Percentiles rank a stretch among this genome's conserved stretches.
phyloP scores from a whole-genome alignment of 2,329 filamentous ascomycete genomes.

The Dothideomycetes sp. region DNA sequence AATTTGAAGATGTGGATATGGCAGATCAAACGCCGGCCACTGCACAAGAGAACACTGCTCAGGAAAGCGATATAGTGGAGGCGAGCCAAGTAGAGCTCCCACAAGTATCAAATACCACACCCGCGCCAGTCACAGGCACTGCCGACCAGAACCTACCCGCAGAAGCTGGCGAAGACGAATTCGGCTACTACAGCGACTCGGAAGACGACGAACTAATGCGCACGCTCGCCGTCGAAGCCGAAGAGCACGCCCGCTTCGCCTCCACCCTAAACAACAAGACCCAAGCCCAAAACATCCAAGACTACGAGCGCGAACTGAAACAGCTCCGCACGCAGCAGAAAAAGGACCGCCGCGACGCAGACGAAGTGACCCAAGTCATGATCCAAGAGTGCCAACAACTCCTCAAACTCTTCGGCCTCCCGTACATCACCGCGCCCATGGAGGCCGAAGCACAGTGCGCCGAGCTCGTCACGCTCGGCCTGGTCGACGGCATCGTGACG shows the following conservation, averaged over 20 bases:
- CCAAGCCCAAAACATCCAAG: conserved; percentile 55
- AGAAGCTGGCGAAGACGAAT: conserved; percentile 21
- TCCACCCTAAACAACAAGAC: conserved; percentile 73
- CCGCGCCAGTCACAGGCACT: conserved; percentile 5
- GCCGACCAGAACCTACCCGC: conserved; percentile 14
- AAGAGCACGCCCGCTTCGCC: conserved; percentile 89
- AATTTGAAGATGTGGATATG: conserved; percentile 41
- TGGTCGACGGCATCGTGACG: conserved; percentile 95
- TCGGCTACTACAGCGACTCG: conserved; percentile 58
- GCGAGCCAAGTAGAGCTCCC: background rate
- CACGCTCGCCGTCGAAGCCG: conserved; percentile 78
- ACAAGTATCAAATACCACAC: background rate
- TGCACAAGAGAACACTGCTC: background rate
- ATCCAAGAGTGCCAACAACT: conserved; percentile 88
- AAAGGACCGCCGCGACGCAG: conserved; percentile 88
- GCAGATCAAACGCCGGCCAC: conserved; percentile 14
- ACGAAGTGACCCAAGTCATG: conserved; percentile 96
- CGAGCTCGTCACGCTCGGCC: conserved; percentile 70
- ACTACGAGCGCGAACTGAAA: conserved; percentile 80
- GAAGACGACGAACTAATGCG: conserved; percentile 84
- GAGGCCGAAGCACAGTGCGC: conserved; percentile 98
- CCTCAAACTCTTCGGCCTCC: conserved; percentile 79
- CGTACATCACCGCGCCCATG: conserved; percentile 96
- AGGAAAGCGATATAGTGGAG: background rate
- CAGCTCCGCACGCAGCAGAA: conserved; percentile 88